Percentiles rank a stretch among this genome's conserved stretches.
Evolutionary conservation across 176 grass and related monocot species (phyloP).

Genomic region (Oryza meyeriana): DNA sequence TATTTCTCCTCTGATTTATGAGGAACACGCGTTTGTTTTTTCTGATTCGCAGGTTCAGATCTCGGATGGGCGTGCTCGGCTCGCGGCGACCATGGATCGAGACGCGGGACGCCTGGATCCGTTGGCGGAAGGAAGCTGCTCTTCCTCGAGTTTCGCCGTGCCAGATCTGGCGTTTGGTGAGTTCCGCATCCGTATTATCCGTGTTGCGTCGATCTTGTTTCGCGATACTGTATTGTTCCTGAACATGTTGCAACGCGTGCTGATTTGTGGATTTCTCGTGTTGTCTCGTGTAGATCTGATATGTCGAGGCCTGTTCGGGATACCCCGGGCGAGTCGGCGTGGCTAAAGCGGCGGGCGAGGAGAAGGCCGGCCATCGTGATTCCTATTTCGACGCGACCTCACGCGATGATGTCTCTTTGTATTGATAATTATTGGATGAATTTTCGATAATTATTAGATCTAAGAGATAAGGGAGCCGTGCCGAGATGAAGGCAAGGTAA

Average conservation of each 20-base stretch:
- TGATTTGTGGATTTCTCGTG: background rate
- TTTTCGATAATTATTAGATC: conserved; percentile 56
- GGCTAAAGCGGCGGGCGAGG: background rate
- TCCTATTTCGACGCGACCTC: background rate
- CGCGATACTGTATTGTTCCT: background rate
- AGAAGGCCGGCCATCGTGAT: too few relatives aligned
- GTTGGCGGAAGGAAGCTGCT: too few relatives aligned
- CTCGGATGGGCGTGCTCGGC: background rate
- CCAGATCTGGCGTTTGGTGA: background rate
- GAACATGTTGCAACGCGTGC: fast-evolving
- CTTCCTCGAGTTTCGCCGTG: background rate
- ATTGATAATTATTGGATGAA: conserved; percentile 40
- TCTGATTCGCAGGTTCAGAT: conserved; percentile 5
- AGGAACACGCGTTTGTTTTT: background rate
- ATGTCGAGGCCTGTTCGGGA: background rate
- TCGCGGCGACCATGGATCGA: background rate
- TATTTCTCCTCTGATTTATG: background rate
- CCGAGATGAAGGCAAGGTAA: conserved; percentile 40
- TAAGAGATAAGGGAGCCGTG: conserved; percentile 17
- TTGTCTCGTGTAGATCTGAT: background rate
- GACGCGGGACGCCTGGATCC: background rate
- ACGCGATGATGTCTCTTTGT: conserved; percentile 27
- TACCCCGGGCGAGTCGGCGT: background rate
- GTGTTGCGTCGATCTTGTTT: background rate
- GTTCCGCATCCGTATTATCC: fast-evolving